phyloP scores from a whole-genome alignment of 306 rosid genomes.

The Fagus sylvatica region DNA sequence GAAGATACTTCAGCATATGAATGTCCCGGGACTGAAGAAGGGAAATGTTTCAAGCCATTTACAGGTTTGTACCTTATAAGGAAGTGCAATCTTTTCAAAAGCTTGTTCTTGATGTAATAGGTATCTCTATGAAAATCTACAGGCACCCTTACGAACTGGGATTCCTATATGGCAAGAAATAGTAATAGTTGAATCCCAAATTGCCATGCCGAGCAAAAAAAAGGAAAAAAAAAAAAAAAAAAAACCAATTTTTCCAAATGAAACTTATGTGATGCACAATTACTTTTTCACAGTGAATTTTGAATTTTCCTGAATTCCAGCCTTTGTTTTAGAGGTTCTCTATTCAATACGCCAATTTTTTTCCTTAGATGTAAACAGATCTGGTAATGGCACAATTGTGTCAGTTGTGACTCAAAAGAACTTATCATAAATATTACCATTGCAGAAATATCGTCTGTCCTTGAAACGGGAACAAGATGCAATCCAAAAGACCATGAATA shows the following conservation, averaged over 20 bases:
- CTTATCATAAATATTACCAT: not conserved
- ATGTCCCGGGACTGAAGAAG: slow-evolving; percentile 37
- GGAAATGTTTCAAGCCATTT: slow-evolving; percentile 37
- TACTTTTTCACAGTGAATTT: too few relatives aligned
- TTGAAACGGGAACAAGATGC: slow-evolving; percentile 15
- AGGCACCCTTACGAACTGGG: not conserved
- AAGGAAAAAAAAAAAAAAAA: too few relatives aligned
- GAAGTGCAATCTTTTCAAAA: not conserved
- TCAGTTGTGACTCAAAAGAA: not conserved
- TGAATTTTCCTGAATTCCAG: too few relatives aligned
- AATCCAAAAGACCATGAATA: not conserved
- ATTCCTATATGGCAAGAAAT: slow-evolving; percentile 3
- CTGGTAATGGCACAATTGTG: too few relatives aligned
- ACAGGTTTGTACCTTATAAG: slow-evolving; percentile 36
- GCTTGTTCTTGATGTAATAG: not conserved
- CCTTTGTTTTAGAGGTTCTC: too few relatives aligned
- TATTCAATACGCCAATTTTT: too few relatives aligned
- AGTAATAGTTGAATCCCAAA: not conserved
- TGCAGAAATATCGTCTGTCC: slow-evolving; percentile 31
- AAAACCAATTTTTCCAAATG: too few relatives aligned
- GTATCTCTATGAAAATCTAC: slow-evolving; percentile 9
- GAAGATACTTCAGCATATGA: slow-evolving; percentile 39
- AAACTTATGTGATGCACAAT: too few relatives aligned
- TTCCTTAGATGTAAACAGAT: too few relatives aligned
- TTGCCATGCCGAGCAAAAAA: too few relatives aligned